Conservation (phyloP, 495 filamentous ascomycete genomes). For the Amniculicola lignicola region DNA sequence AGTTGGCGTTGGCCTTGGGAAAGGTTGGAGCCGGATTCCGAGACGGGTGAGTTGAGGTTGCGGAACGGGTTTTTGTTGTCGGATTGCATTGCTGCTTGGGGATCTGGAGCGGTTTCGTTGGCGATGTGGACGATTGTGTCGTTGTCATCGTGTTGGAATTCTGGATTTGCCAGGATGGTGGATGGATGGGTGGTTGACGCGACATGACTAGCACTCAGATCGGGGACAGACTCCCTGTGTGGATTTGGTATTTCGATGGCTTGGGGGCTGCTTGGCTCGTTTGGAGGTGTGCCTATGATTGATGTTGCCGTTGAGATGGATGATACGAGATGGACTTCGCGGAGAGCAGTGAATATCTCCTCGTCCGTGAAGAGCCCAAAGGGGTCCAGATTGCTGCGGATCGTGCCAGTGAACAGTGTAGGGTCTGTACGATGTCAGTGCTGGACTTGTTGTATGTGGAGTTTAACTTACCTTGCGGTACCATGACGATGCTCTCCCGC, state of each 20-base stretch:
- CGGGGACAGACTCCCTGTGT: slow-evolving; percentile 15
- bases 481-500: slow-evolving; percentile 91
- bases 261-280: neutral
- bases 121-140: slow-evolving; percentile 27
- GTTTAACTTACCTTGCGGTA: slow-evolving; percentile 63
- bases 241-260: slow-evolving; percentile 23
- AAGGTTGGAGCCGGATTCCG: slow-evolving; percentile 91
- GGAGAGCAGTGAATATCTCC: slow-evolving; percentile 81
- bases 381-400: slow-evolving; percentile 92
- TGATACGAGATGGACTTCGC: slow-evolving; percentile 85
- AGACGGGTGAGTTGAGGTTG: slow-evolving; percentile 76
- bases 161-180: slow-evolving; percentile 22
- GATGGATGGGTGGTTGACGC: slow-evolving; percentile 26
- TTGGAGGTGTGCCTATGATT: slow-evolving; percentile 33
- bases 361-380: slow-evolving; percentile 89
- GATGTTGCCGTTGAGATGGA: slow-evolving; percentile 50
- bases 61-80: slow-evolving; percentile 92
- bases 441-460: neutral
- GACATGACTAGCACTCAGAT: slow-evolving; percentile 14
- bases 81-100: slow-evolving; percentile 40
- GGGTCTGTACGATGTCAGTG: slow-evolving; percentile 56
- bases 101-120: no score
- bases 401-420: slow-evolving; percentile 93
- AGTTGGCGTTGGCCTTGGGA: slow-evolving; percentile 97
- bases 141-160: slow-evolving; percentile 7